phyloP scores from a whole-genome alignment of 129 eudicot species.

The Heracleum sosnowskyi region DNA sequence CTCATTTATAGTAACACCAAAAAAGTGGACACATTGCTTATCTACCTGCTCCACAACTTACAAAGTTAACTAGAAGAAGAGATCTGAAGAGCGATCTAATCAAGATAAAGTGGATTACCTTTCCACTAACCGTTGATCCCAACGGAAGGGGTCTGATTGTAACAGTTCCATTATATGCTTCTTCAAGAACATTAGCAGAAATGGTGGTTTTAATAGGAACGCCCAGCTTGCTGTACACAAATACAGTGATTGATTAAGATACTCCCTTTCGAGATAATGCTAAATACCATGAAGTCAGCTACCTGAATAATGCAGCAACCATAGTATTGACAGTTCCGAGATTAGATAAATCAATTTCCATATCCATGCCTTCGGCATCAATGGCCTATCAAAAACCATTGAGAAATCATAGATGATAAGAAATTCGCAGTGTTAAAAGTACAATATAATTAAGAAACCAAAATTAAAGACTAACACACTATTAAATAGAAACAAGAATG shows the following conservation, averaged over 20 bases:
- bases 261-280: background rate
- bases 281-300: background rate
- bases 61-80: constrained; percentile 5
- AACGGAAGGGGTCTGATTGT: constrained; percentile 88
- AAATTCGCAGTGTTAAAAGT: background rate
- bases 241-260: constrained; percentile 10
- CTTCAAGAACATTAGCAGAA: constrained; percentile 97
- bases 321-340: constrained; percentile 94
- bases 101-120: constrained; percentile 36
- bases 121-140: constrained; percentile 87
- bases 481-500: background rate
- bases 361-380: constrained; percentile 94
- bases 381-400: constrained; percentile 45
- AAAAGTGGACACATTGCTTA: constrained; percentile 92
- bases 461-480: background rate
- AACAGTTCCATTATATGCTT: constrained; percentile 86
- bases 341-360: constrained; percentile 94
- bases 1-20: constrained; percentile 83
- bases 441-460: background rate
- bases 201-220: constrained; percentile 97
- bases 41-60: constrained; percentile 58
- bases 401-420: background rate
- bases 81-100: background rate
- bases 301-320: constrained; percentile 99
- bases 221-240: constrained; percentile 69